A percentile compares a stretch with the other conserved stretches of the same genome.
phyloP scores from a whole-genome alignment of 164 flowering plant genomes.

The Annona squamosa region DNA sequence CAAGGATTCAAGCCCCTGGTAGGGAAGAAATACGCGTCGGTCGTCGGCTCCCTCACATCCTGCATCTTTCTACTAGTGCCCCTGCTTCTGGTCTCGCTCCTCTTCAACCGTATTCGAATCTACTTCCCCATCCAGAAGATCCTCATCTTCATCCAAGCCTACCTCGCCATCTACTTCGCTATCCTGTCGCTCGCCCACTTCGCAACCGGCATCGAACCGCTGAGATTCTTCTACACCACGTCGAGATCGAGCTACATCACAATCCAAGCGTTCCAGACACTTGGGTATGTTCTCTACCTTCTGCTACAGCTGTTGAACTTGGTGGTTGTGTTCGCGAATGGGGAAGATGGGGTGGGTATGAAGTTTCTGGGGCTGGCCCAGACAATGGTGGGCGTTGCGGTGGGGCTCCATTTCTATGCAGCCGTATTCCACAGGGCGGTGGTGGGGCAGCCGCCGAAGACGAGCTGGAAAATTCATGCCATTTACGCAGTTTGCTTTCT shows the following conservation, averaged over 20 bases:
- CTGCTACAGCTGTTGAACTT: conserved; percentile 67
- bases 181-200: conserved; percentile 60
- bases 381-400: conserved; percentile 62
- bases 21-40: conserved; percentile 68
- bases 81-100: conserved; percentile 57
- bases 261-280: conserved; percentile 67
- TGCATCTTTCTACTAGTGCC: conserved; percentile 67
- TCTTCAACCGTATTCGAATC: conserved; percentile 57
- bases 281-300: conserved; percentile 69
- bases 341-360: conserved; percentile 48
- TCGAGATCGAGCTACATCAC: conserved; percentile 67
- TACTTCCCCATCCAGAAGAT: conserved; percentile 77
- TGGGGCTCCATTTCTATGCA: conserved; percentile 82
- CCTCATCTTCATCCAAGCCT: conserved; percentile 67
- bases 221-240: conserved; percentile 66
- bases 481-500: conserved; percentile 83
- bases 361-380: conserved; percentile 71
- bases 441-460: conserved; percentile 69
- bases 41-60: conserved; percentile 47
- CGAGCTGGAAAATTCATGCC: conserved; percentile 82
- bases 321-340: conserved; percentile 55
- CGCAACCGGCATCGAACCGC: conserved; percentile 70
- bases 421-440: conserved; percentile 79
- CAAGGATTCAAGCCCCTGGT: conserved; percentile 64
- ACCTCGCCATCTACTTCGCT: conserved; percentile 83